Evolutionary conservation across 139 green algal genomes (phyloP), one percentile per base, ranked within the genome.

Genomic region (Eudorina sp.): DNA sequence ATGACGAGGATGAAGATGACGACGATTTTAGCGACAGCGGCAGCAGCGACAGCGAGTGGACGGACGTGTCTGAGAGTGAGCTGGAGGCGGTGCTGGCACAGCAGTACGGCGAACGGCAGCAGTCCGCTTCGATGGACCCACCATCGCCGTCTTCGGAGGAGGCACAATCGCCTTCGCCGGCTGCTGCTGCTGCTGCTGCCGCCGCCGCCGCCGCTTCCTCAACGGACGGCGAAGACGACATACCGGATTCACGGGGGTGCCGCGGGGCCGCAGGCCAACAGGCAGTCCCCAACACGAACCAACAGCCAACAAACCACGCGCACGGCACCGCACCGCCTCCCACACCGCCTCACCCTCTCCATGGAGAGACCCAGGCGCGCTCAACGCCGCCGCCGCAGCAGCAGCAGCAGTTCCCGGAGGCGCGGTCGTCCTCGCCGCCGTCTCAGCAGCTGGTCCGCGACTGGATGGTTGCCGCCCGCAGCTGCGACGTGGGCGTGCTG

Each of bases 391-490:
- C 14, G 66, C 3, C 19, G 66, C 66, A 75, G 66, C 66, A 58
- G n/a, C 18, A 53, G 60, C 13, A 45, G 60, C 46, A 74, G 66
- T 48, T 45, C 31, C 83, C 60, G 70, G 48, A 58, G 36, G n/a
- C 4, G 34, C 55, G 45, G 70, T 36, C 27, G 69, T 23, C 46
- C 11, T 51, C 70, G 19, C 46, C 25, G 40, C 84, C 14, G 60
- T 36, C 68, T 76, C 48, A 78, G 45, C 14, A 19, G 40, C 68
- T 84, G 38, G 53, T 87, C 13, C 43, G 38, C n/a, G 75, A 86
- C 36, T 90, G 85, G 85, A 81, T 90, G 48, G 58, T 53, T 16
- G 85, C 85, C 6, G 85, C 85, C 9, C 69, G 70, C 36, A 31
- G 75, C 38, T 58, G 75, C 36, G 75, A 90, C 53, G 75, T 90